Evolutionary conservation across 441 rosid genomes (phyloP).

Genomic region (Erysimum cheiri): DNA sequence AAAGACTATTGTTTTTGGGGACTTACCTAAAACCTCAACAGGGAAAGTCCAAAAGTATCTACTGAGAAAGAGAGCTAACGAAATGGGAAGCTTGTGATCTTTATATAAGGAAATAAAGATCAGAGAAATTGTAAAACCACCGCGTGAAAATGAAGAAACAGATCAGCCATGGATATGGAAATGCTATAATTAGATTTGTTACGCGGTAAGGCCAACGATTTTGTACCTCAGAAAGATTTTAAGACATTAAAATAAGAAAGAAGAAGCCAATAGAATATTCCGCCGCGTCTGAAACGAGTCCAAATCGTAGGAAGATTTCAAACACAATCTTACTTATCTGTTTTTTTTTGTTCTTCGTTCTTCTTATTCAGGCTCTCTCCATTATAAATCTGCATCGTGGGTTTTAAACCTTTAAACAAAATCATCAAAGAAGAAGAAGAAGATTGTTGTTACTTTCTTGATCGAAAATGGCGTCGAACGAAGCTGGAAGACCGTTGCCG

Average conservation of each 20-base stretch:
- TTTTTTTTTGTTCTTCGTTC: constrained; percentile 19
- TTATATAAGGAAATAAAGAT: constrained; percentile 27
- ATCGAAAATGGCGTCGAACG: constrained; percentile 38
- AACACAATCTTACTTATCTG: constrained; percentile 13
- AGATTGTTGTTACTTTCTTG: constrained; percentile 35
- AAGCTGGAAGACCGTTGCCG: constrained; percentile 48
- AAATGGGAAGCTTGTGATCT: constrained; percentile 60
- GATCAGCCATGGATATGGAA: constrained; percentile 33
- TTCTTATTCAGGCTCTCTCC: constrained; percentile 21
- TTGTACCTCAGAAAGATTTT: constrained; percentile 32
- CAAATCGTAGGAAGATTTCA: constrained; percentile 34
- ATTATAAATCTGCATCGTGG: constrained; percentile 35
- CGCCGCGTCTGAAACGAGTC: constrained; percentile 43
- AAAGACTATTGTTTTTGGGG: constrained; percentile 60
- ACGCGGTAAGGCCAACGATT: constrained; percentile 31
- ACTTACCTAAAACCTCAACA: constrained; percentile 77
- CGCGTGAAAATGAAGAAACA: constrained; percentile 36
- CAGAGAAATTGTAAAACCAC: background rate
- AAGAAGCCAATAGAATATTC: constrained; percentile 38
- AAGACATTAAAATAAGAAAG: constrained; percentile 33
- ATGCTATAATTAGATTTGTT: constrained; percentile 36
- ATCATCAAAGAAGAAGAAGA: constrained; percentile 16
- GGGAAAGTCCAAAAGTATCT: constrained; percentile 78
- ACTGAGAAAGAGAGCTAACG: constrained; percentile 64
- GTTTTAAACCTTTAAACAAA: constrained; percentile 6